phyloP scores from a whole-genome alignment of 1,284 basidiomycete genomes.

The Ganoderma meredithae region DNA sequence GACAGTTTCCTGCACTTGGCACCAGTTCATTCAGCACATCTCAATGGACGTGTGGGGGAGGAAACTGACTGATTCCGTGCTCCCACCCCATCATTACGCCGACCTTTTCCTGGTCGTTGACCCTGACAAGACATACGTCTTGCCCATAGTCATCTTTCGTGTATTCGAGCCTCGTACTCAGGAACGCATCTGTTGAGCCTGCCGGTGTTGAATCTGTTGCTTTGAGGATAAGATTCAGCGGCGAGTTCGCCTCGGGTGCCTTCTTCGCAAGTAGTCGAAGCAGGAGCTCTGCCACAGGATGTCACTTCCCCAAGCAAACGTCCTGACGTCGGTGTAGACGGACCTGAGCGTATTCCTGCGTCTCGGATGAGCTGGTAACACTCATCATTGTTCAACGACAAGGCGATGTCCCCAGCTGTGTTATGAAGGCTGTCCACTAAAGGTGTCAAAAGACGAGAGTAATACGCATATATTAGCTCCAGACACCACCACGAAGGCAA shows the following conservation, averaged over 20 bases:
- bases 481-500: conserved; percentile 1
- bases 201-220: conserved; percentile 72
- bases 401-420: conserved; percentile 88
- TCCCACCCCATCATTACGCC: conserved; percentile 99
- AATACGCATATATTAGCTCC: not conserved
- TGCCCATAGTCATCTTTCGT: conserved; percentile 78
- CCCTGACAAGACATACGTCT: conserved; percentile 80
- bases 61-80: conserved; percentile 70
- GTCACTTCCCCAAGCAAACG: not conserved
- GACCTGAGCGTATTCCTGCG: conserved; percentile 88
- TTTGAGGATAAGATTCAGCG: conserved; percentile 59
- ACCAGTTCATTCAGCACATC: conserved; percentile 38
- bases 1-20: conserved; percentile 74
- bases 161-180: conserved; percentile 78
- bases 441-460: conserved; percentile 1
- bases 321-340: conserved; percentile 19
- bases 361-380: conserved; percentile 84
- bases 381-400: conserved; percentile 80
- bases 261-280: conserved; percentile 64
- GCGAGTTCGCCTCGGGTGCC: conserved; percentile 42
- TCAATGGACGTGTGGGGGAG: not conserved
- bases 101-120: conserved; percentile 75
- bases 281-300: conserved; percentile 61
- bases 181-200: conserved; percentile 79
- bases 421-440: conserved; percentile 80